These are phyloP conservation scores for Paecilomyces niveus DNA, from an alignment of 2,329 filamentous ascomycete species.

Conservation along the genomic window DNA sequence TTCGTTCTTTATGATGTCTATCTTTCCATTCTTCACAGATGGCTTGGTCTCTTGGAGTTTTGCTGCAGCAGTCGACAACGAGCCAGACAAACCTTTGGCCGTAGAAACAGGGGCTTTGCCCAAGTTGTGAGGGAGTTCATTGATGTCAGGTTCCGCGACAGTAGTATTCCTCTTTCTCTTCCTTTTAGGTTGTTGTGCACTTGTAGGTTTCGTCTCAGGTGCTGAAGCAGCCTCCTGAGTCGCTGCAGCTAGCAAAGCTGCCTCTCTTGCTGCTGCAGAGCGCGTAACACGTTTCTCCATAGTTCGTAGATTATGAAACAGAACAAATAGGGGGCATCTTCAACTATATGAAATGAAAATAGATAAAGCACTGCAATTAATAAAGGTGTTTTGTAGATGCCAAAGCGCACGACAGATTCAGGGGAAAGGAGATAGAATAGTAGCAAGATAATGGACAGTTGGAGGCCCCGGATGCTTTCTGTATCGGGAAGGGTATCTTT, in stretches of 20 bases:
- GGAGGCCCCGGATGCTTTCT: neutral
- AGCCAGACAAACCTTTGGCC: neutral
- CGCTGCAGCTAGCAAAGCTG: slow-evolving; percentile 10
- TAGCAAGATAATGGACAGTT: neutral
- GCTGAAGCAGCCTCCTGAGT: slow-evolving; percentile 3
- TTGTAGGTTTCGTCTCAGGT: neutral
- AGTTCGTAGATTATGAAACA: neutral
- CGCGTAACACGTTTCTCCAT: slow-evolving; percentile 22
- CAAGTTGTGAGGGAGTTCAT: slow-evolving; percentile 53
- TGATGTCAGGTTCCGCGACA: slow-evolving; percentile 12
- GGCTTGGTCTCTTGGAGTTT: slow-evolving; percentile 5
- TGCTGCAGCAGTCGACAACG: neutral
- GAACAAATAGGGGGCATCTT: neutral
- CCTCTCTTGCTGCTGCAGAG: slow-evolving; percentile 16
- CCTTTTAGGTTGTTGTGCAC: slow-evolving; percentile 19
- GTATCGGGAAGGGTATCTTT: neutral
- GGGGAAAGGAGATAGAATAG: neutral
- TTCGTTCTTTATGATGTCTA: slow-evolving; percentile 4
- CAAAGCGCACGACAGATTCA: neutral
- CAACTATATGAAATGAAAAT: neutral
- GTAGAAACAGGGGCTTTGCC: slow-evolving; percentile 24
- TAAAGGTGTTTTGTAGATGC: neutral
- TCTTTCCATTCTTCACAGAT: slow-evolving; percentile 4
- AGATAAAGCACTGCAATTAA: neutral
- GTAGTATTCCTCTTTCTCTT: slow-evolving; percentile 17